phyloP scores from a whole-genome alignment of 345 rosid species.

The Angophora floribunda region DNA sequence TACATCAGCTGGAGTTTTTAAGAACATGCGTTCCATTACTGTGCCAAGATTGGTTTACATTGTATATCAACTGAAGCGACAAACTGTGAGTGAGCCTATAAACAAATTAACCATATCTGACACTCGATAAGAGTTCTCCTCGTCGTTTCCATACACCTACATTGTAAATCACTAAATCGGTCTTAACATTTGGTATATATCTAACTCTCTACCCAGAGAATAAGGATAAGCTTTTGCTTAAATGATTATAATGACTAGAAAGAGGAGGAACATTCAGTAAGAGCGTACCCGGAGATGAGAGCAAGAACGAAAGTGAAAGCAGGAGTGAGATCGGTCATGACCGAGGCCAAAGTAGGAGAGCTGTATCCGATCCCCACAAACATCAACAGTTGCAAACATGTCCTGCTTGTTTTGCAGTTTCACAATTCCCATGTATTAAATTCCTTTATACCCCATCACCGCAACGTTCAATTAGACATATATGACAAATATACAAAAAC shows the following conservation, averaged over 20 bases:
- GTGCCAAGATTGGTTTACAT: neutral
- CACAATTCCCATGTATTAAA: neutral
- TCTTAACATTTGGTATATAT: neutral
- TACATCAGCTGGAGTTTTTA: neutral
- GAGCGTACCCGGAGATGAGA: constrained; percentile 16
- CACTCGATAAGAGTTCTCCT: neutral
- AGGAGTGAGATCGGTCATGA: constrained; percentile 33
- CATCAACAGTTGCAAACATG: constrained; percentile 14
- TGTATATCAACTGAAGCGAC: neutral
- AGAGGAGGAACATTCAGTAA: neutral
- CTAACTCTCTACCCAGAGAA: neutral
- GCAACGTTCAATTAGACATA: neutral
- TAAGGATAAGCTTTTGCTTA: neutral
- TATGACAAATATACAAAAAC: neutral
- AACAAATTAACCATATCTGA: neutral
- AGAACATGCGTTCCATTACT: neutral
- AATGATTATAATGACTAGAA: neutral
- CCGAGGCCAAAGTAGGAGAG: constrained; percentile 39
- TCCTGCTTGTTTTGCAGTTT: neutral
- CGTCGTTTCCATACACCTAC: neutral
- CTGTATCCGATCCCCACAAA: constrained; percentile 23
- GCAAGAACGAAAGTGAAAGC: constrained; percentile 42
- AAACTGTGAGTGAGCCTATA: neutral
- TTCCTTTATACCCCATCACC: neutral
- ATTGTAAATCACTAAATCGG: neutral